These are phyloP conservation scores for Ustilaginoidea virens DNA, from an alignment of 2,329 filamentous ascomycete genomes.

Conservation along the genomic window DNA sequence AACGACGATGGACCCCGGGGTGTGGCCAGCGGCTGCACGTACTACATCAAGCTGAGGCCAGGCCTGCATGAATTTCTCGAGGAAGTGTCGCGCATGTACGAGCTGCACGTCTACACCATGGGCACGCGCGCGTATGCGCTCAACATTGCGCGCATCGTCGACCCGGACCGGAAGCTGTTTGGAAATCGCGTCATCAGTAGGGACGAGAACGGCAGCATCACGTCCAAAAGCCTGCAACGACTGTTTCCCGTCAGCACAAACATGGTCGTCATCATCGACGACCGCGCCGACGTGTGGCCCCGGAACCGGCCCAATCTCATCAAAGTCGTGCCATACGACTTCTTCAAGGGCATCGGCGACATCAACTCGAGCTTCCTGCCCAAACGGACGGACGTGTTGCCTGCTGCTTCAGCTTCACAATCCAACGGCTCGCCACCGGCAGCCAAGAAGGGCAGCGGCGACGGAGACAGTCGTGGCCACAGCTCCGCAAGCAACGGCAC, in stretches of 20 bases:
- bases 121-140: slow-evolving; percentile 92
- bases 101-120: slow-evolving; percentile 98
- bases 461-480: no score
- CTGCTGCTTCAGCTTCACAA: slow-evolving; percentile 11
- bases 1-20: slow-evolving; percentile 68
- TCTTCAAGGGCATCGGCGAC: slow-evolving; percentile 94
- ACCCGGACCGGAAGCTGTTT: slow-evolving; percentile 78
- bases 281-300: slow-evolving; percentile 89
- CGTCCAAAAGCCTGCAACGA: slow-evolving; percentile 75
- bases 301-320: slow-evolving; percentile 84
- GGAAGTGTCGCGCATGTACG: slow-evolving; percentile 65
- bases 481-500: slow-evolving; percentile 1
- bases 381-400: slow-evolving; percentile 46
- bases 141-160: slow-evolving; percentile 82
- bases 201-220: slow-evolving; percentile 90
- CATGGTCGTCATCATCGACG: slow-evolving; percentile 99
- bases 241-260: slow-evolving; percentile 94
- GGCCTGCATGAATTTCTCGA: slow-evolving; percentile 70
- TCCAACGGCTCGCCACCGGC: slow-evolving; percentile 9
- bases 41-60: slow-evolving; percentile 96
- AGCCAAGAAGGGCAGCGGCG: slow-evolving; percentile 1
- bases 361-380: slow-evolving; percentile 97
- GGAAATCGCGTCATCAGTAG: slow-evolving; percentile 90
- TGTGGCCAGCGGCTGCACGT: slow-evolving; percentile 61
- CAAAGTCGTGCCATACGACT: slow-evolving; percentile 90